A percentile compares a stretch with the other conserved stretches of the same genome.
Evolutionary conservation across 305 asterid species (phyloP).

Genomic region (Fraxinus dipetala): DNA sequence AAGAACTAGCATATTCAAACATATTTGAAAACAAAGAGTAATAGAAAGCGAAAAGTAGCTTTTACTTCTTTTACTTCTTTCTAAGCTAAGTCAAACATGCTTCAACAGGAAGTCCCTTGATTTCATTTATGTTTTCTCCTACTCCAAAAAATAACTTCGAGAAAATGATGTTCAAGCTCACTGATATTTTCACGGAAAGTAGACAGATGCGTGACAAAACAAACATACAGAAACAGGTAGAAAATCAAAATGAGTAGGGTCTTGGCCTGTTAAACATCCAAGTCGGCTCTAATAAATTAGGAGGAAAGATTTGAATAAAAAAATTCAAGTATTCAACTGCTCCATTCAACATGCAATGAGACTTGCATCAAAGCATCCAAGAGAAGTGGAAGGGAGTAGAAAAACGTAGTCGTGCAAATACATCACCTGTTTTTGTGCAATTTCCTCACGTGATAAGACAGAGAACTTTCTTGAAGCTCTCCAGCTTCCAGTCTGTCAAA

Average conservation of each 20-base stretch:
- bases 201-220: not conserved
- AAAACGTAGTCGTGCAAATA: not conserved
- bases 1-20: not conserved
- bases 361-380: not conserved
- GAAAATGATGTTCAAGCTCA: not conserved
- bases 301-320: not conserved
- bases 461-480: conserved; percentile 45
- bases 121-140: not conserved
- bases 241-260: not conserved
- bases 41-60: not conserved
- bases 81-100: not conserved
- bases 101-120: not conserved
- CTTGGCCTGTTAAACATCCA: not conserved
- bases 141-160: not conserved
- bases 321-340: not conserved
- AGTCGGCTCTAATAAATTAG: not conserved
- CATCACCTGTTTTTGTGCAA: conserved; percentile 70
- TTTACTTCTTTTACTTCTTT: not conserved
- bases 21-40: not conserved
- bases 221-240: not conserved
- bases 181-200: not conserved
- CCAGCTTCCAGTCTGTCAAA: conserved; percentile 73
- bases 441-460: conserved; percentile 55
- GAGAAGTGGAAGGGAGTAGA: not conserved
- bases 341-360: not conserved